Base-by-base conservation (phyloP, 768 basidiomycete genomes). In the Auricularia sp. region DNA sequence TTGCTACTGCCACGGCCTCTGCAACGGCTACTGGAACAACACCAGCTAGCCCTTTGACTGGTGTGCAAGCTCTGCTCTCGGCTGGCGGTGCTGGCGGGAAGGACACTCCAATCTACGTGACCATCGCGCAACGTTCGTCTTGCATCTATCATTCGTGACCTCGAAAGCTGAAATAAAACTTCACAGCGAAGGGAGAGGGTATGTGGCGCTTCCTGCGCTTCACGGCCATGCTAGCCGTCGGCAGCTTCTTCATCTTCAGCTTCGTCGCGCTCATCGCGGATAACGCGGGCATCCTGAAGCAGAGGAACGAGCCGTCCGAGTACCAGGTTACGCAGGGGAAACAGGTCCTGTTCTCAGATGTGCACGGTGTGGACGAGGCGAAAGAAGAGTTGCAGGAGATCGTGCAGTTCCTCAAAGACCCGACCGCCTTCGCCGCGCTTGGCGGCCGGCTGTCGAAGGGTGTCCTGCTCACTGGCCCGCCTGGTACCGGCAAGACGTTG, bases 401-500 rank as follows among this genome's bases (percentile, higher is more conserved):
- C 47, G 94, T 98, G 59, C 90, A 90, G 69, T 99, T 98, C 79
- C 77, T 99, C 65, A 95, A 92, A 74, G 92, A 98, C 73, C 97
- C 97, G 1, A 83, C 89, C 14, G 83, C 85, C 29, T 99, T 98
- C 75, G 86, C 92, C 7, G 85, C 87, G 34, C 83, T 99, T 1
- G 97, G 97, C 54, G 97, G 97, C 13, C 94, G 91, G 74, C 80
- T 98, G 8, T 92, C 95, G 0, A 96, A 97, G 74, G 97, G 97
- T 68, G 86, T 98, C 58, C 79, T 98, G 13, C 83, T 92, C 42
- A 92, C 90, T n/a, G 92, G 93, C 29, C 86, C 89, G 29, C 92
- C 93, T 36, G 93, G 96, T 68, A 98, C 97, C 16, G 97, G 97
- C 73, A 99, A 99, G 80, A 99, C 97, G 2, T 84, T 98, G 83